phyloP scores from a whole-genome alignment of 345 rosid species.

The Citrus sp. region DNA sequence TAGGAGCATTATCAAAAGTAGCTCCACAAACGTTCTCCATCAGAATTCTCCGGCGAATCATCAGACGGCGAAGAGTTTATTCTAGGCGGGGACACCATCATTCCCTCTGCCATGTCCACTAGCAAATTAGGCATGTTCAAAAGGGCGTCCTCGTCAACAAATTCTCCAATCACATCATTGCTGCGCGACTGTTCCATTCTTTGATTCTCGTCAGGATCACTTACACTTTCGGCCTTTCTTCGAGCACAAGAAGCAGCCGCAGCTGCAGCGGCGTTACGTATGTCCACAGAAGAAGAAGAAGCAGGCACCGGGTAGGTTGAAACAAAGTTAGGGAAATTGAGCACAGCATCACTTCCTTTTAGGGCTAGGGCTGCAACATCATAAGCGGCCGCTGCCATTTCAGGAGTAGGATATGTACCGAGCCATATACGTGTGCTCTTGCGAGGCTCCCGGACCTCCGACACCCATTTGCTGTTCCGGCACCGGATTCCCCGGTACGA shows the following conservation, averaged over 20 bases:
- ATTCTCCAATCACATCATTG: conserved; percentile 18
- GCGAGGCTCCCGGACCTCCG: conserved; percentile 87
- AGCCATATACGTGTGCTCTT: conserved; percentile 92
- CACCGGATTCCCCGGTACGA: conserved; percentile 63
- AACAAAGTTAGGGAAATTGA: conserved; percentile 63
- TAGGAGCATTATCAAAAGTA: conserved; percentile 20
- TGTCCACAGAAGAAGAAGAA: conserved; percentile 55
- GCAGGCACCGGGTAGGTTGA: conserved; percentile 56
- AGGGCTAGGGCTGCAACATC: conserved; percentile 88
- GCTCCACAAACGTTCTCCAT: conserved; percentile 71
- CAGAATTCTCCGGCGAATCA: conserved; percentile 58
- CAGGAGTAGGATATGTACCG: conserved; percentile 73
- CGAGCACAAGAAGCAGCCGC: conserved; percentile 42
- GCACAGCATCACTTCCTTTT: conserved; percentile 57
- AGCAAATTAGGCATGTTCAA: conserved; percentile 78
- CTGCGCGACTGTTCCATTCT: not conserved
- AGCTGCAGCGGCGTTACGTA: conserved; percentile 55
- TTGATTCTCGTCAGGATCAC: not conserved
- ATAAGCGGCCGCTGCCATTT: conserved; percentile 90
- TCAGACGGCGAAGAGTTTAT: conserved; percentile 48
- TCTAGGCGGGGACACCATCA: conserved; percentile 83
- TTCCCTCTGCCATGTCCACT: conserved; percentile 91
- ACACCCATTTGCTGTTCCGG: conserved; percentile 89
- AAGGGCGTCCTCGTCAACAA: conserved; percentile 73
- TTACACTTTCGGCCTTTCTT: conserved; percentile 28